Evolutionary conservation across 2,329 filamentous ascomycete genomes (phyloP).

Genomic region (Phialophora macrospora): DNA sequence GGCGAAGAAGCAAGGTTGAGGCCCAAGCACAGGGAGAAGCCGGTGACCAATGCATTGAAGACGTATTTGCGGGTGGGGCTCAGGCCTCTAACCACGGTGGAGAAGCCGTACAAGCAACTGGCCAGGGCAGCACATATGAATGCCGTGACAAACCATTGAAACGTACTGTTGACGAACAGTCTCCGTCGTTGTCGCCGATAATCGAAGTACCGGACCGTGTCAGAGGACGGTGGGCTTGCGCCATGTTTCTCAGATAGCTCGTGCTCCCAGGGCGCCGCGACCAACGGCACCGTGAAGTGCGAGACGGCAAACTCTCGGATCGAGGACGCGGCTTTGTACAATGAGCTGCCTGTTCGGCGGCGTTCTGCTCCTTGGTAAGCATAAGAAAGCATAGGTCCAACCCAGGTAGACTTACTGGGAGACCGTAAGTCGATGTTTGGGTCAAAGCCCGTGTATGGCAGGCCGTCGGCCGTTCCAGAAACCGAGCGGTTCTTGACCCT

Average conservation of each 20-base stretch:
- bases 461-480: neutral
- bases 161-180: conserved; percentile 30
- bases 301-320: conserved; percentile 27
- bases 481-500: neutral
- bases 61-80: conserved; percentile 24
- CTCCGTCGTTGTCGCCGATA: conserved; percentile 26
- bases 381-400: too few species aligned
- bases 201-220: conserved; percentile 33
- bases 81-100: conserved; percentile 17
- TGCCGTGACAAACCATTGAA: conserved; percentile 31
- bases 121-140: conserved; percentile 29
- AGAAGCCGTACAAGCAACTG: conserved; percentile 26
- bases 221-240: conserved; percentile 7
- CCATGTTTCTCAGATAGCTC: conserved; percentile 31
- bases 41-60: conserved; percentile 31
- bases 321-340: conserved; percentile 26
- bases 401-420: conserved; percentile 15
- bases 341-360: conserved; percentile 24
- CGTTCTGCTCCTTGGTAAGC: conserved; percentile 15
- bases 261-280: conserved; percentile 33
- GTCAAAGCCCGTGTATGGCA: conserved; percentile 18
- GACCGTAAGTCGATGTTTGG: conserved; percentile 3
- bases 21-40: conserved; percentile 30
- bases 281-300: conserved; percentile 24
- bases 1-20: conserved; percentile 29